Evolutionary conservation across 2,329 filamentous ascomycete genomes (phyloP).

Genomic region (Botrytis byssoidea): DNA sequence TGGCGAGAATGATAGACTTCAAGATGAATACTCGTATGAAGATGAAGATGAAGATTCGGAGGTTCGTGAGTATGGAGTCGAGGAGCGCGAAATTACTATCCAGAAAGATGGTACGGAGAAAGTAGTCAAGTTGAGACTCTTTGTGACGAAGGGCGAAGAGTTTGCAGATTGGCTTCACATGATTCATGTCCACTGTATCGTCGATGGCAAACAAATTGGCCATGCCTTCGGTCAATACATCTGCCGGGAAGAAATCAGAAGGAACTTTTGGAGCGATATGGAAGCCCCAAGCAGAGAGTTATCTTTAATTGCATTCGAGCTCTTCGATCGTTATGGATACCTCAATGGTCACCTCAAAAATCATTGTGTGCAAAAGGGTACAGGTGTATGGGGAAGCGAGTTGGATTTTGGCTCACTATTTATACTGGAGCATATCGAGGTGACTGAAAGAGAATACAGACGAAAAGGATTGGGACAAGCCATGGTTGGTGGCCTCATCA

Average conservation of each 20-base stretch:
- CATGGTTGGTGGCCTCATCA: not conserved
- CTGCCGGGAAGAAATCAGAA: constrained; percentile 31
- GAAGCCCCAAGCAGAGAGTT: constrained; percentile 37
- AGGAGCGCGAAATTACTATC: not conserved
- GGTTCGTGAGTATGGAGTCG: not conserved
- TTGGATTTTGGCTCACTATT: constrained; percentile 36
- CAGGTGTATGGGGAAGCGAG: constrained; percentile 37
- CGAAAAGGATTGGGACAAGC: not conserved
- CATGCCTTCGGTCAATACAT: constrained; percentile 33
- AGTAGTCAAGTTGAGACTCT: constrained; percentile 1
- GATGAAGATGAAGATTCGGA: not conserved
- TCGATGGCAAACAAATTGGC: constrained; percentile 28
- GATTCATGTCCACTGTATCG: constrained; percentile 22
- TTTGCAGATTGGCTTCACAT: constrained; percentile 26
- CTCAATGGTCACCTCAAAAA: constrained; percentile 39
- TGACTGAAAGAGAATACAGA: not conserved
- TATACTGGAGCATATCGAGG: constrained; percentile 27
- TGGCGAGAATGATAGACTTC: not conserved
- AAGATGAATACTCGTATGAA: not conserved
- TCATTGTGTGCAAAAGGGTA: constrained; percentile 35
- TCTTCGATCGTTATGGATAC: constrained; percentile 43
- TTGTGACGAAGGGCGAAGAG: constrained; percentile 4
- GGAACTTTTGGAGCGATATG: constrained; percentile 40
- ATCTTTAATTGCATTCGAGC: constrained; percentile 39
- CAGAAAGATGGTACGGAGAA: not conserved